These are phyloP conservation scores for Theobroma cacao DNA, from an alignment of 345 rosid genomes.

Conservation along the genomic window DNA sequence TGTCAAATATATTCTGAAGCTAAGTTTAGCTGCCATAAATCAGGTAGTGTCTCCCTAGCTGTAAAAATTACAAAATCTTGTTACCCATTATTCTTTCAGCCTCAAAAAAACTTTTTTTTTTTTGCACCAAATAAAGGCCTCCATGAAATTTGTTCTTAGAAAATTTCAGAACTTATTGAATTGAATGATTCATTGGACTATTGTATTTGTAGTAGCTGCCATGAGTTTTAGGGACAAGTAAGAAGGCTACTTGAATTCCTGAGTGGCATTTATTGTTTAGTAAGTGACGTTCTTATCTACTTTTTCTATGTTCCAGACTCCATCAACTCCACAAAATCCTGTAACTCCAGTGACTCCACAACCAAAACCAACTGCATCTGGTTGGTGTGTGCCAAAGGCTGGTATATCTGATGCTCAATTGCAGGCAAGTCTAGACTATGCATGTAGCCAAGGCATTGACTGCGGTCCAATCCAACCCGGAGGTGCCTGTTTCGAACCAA, in stretches of 20 bases:
- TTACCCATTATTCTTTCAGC: background rate
- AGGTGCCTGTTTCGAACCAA: slow-evolving; percentile 74
- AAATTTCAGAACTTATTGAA: background rate
- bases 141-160: background rate
- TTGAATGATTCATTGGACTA: background rate
- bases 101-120: too few species aligned
- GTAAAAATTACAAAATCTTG: background rate
- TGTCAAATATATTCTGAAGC: background rate
- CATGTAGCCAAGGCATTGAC: slow-evolving; percentile 60
- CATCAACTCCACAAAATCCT: slow-evolving; percentile 21
- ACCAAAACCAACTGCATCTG: slow-evolving; percentile 37
- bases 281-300: background rate
- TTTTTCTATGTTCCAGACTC: slow-evolving; percentile 24
- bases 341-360: slow-evolving; percentile 39
- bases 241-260: background rate
- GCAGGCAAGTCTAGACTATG: slow-evolving; percentile 75
- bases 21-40: background rate
- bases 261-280: background rate
- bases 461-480: slow-evolving; percentile 68
- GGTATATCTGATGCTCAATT: slow-evolving; percentile 51
- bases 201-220: background rate
- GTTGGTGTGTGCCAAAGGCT: slow-evolving; percentile 70
- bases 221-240: background rate
- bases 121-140: background rate
- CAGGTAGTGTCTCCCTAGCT: background rate